These are phyloP conservation scores for Monilinia fructicola DNA, from an alignment of 2,329 filamentous ascomycete genomes.

Conservation along the genomic window DNA sequence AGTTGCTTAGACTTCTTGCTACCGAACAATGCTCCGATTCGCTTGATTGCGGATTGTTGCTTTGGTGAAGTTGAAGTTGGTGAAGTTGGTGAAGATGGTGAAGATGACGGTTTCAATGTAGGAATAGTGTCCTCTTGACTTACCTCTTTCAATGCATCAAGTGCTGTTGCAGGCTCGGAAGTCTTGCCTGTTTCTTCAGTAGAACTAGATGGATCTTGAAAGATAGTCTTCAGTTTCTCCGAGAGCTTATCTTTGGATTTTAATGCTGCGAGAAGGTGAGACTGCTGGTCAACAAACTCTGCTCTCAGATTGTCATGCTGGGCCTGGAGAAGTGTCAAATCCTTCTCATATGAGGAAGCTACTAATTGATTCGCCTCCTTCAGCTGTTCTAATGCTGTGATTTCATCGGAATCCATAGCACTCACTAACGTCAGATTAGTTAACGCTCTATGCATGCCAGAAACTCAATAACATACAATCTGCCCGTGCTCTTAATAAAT, in stretches of 20 bases:
- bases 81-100: conserved; percentile 2
- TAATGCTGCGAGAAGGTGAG: conserved; percentile 59
- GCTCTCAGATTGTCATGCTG: conserved; percentile 50
- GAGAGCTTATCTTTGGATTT: conserved; percentile 61
- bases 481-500: conserved; percentile 52
- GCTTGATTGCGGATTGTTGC: conserved; percentile 13
- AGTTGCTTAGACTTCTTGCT: conserved; percentile 6
- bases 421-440: conserved; percentile 46
- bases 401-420: conserved; percentile 54
- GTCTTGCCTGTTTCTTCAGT: conserved; percentile 11
- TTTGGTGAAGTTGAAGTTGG: conserved; percentile 17
- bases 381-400: conserved; percentile 56
- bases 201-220: conserved; percentile 25
- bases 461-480: conserved; percentile 47
- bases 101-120: conserved; percentile 1
- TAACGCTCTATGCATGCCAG: neutral
- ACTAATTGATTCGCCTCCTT: conserved; percentile 60
- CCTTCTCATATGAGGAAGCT: conserved; percentile 56
- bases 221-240: conserved; percentile 47
- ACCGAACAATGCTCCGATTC: conserved; percentile 4
- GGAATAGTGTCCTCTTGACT: conserved; percentile 38
- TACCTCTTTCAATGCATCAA: conserved; percentile 58
- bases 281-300: conserved; percentile 58
- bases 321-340: conserved; percentile 56
- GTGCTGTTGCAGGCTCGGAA: conserved; percentile 40